Evolutionary conservation across 139 green algal genomes (phyloP).

Genomic region (Chlamydomonas incerta): DNA sequence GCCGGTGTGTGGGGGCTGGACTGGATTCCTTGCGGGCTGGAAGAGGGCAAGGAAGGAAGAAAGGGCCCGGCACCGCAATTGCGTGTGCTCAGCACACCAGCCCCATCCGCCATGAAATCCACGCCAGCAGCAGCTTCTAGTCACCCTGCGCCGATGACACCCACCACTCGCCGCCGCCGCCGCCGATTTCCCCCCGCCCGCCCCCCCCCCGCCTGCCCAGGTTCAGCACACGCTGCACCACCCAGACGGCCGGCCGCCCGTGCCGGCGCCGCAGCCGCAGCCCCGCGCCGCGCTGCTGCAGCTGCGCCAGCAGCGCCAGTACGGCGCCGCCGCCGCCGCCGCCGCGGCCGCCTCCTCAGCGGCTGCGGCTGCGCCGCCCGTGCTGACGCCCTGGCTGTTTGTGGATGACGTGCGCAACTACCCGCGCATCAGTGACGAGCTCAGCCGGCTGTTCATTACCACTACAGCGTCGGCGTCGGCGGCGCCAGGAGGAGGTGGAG

Average conservation of each 20-base stretch:
- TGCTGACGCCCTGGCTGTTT: background rate
- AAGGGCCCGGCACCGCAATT: no score
- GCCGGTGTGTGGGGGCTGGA: no score
- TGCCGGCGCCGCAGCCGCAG: background rate
- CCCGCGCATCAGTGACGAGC: background rate
- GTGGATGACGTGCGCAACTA: conserved; percentile 7
- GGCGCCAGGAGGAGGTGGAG: background rate
- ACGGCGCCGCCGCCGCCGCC: background rate
- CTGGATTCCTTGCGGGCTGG: no score
- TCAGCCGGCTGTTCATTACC: background rate
- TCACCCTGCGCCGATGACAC: background rate
- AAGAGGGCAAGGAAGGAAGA: no score
- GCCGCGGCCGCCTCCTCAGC: background rate
- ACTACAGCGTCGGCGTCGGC: no score
- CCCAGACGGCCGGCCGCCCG: background rate
- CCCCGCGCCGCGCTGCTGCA: conserved; percentile 4
- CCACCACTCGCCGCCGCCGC: background rate
- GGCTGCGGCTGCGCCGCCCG: background rate
- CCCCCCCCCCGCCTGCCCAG: background rate
- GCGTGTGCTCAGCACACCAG: no score
- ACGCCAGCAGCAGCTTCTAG: no score
- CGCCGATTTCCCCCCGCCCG: background rate
- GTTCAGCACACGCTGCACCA: background rate
- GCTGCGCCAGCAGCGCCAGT: background rate
- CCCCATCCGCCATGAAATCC: no score